Base-by-base conservation (phyloP, 2,329 filamentous ascomycete genomes). In the Sporothrix pallida region DNA sequence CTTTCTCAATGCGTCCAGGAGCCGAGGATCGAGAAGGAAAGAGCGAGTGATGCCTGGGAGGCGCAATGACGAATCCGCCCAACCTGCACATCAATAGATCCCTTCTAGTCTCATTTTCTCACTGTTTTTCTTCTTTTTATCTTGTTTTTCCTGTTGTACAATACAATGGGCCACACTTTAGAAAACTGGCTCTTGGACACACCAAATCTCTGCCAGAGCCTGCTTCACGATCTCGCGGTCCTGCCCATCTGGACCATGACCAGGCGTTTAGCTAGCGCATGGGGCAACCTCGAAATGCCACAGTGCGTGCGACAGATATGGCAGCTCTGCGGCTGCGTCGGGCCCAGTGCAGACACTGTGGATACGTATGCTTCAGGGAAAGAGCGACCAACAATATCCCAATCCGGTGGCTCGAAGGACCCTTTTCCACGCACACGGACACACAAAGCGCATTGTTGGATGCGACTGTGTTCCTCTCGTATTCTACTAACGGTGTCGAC, bases 361-460 rank as follows among this genome's bases (percentile, higher is more conserved):
- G 63, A 68, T 37, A 68, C 63, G 63, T 68, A 68, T 37, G 20
- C 46, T 31, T 31, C 15, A 17, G 63, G 60, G 60, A 63, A 46
- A 37, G 42, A 48, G 42, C 42, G 13, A 17, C 42, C 62, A 26
- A 23, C 52, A 17, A 20, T 10, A 48, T n/a, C n/a, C 58, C 15
- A 31, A 42, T 63, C 44, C 17, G 31, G 37, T 17, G 31, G 31
- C 58, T 20, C 58, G 20, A 44, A 42, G 58, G 58, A 42, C 58
- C 31, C n/a, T 20, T 7, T 7, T 2, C 8, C 48, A 56, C 9
- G 7, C 20, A 12, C 52, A 56, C 52, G 31, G 15, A 15, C 50
- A 54, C 17, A 54, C 6, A 6, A 5, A 50, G 17, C 13, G 17
- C 48, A 50, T 17, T 0, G 48, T 17, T 15, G 48, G 48, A 50